Conservation (phyloP, 2,329 filamentous ascomycete species). For the Aspergillus phoenicis region DNA sequence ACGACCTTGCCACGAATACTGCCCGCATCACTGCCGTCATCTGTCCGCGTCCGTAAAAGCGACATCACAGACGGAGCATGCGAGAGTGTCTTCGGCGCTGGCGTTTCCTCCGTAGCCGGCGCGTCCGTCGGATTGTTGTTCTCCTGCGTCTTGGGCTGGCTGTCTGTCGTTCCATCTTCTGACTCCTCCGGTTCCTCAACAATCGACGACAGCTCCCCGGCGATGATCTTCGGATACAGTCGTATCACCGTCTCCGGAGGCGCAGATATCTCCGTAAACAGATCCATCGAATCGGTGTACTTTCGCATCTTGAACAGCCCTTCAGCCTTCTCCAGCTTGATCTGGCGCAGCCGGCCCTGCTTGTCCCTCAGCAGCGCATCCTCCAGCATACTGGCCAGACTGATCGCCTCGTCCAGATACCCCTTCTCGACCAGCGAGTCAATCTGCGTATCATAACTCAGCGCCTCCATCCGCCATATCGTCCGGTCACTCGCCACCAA, state of each 20-base stretch:
- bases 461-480: constrained; percentile 94
- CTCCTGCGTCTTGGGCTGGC: constrained; percentile 30
- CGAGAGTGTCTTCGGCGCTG: constrained; percentile 28
- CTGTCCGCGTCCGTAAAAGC: constrained; percentile 38
- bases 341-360: constrained; percentile 73
- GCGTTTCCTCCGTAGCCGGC: constrained; percentile 28
- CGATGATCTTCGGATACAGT: constrained; percentile 80
- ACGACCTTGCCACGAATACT: constrained; percentile 39
- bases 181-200: constrained; percentile 51
- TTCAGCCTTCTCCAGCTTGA: constrained; percentile 91
- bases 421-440: constrained; percentile 74
- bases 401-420: constrained; percentile 88
- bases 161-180: constrained; percentile 29
- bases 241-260: constrained; percentile 85
- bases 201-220: constrained; percentile 73
- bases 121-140: constrained; percentile 31
- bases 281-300: constrained; percentile 81
- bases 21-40: constrained; percentile 43
- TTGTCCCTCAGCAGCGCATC: constrained; percentile 88
- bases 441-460: constrained; percentile 88
- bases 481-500: constrained; percentile 86
- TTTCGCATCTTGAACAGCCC: constrained; percentile 77
- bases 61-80: constrained; percentile 44
- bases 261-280: constrained; percentile 88
- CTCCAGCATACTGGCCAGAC: constrained; percentile 84